Evolutionary conservation across 2,329 filamentous ascomycete species (phyloP).

Genomic region (Phialophora macrospora): DNA sequence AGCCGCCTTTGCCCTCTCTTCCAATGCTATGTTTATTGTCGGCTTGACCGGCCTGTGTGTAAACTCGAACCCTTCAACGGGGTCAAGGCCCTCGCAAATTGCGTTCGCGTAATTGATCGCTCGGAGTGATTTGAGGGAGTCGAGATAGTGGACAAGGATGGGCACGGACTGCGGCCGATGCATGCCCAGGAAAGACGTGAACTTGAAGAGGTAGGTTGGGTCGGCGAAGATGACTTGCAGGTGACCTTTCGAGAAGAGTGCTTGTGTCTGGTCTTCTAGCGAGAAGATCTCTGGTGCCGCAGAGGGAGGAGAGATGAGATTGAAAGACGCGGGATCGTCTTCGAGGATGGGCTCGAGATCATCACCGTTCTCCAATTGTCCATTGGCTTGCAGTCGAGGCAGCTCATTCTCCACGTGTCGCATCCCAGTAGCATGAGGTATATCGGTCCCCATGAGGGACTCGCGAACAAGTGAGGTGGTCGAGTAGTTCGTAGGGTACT

Average conservation of each 20-base stretch:
- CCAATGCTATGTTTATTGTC: conserved; percentile 63
- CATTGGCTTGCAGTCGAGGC: conserved; percentile 32
- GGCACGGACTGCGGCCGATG: conserved; percentile 67
- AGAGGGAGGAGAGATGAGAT: conserved; percentile 44
- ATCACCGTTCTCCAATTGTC: conserved; percentile 27
- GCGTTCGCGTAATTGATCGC: conserved; percentile 74
- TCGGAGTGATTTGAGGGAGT: conserved; percentile 71
- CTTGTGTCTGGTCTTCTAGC: conserved; percentile 67
- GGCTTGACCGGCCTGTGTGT: conserved; percentile 56
- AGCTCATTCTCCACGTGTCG: conserved; percentile 24
- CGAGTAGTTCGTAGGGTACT: conserved; percentile 17
- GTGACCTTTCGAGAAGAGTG: conserved; percentile 70
- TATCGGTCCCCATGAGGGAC: conserved; percentile 15
- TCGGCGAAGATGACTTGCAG: conserved; percentile 69
- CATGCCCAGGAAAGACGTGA: conserved; percentile 68
- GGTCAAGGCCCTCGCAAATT: conserved; percentile 64
- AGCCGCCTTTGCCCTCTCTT: conserved; percentile 67
- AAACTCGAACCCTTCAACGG: conserved; percentile 62
- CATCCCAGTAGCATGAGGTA: conserved; percentile 21
- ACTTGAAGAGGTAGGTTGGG: conserved; percentile 65
- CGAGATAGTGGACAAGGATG: conserved; percentile 72
- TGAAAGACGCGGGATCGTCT: conserved; percentile 45
- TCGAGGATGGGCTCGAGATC: conserved; percentile 37
- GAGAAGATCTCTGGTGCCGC: conserved; percentile 50
- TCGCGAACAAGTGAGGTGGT: conserved; percentile 15